Base-by-base conservation (phyloP, 495 filamentous ascomycete genomes). In the Penicillium antarcticum region DNA sequence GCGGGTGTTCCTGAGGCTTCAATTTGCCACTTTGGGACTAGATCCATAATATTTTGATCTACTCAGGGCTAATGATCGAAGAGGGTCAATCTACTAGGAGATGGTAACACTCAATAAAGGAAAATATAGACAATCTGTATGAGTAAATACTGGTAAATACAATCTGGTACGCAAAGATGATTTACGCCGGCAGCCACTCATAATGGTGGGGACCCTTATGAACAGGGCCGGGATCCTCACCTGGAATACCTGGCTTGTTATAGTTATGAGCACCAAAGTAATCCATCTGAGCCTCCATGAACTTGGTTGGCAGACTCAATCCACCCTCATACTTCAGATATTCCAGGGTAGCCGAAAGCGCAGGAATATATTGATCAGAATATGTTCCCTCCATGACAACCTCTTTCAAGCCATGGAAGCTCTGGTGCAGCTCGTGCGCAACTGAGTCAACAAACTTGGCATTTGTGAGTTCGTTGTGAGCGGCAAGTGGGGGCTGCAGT, bases 271-370 rank as follows among this genome's bases (percentile, higher is more conserved):
- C 76, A n/a, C 86, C 87, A 53, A 91, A 90, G 53, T 82, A 89
- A 62, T 90, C 85, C 73, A 89, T 72, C 66, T 91, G 79, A 5
- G 85, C 86, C 62, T 90, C 86, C 76, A 85, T 84, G 57, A 89
- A 89, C 58, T 81, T 75, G 9, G 86, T 87, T 5, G 88, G 83
- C 16, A 87, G 52, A 41, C 70, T 69, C 6, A 75, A 73, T 3
- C 79, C 80, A 11, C 72, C 76, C 36, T 68, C 74, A 57, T 85
- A 86, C 67, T 91, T 90, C 42, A 87, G 61, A 55, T 86, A 90
- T 63, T 89, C 87, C 38, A 90, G 54, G 1, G 75, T 86, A 0
- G 84, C 80, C 13, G 79, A 80, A 40, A 91, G 63, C 12, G 80
- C 74, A 3, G 87, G 86, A 8, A 87, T 74, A 51, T 84, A 78